A percentile compares a stretch with the other conserved stretches of the same genome.
These are phyloP conservation scores for Leccinellum albellum DNA, from an alignment of 768 basidiomycete species.

Conservation along the genomic window DNA sequence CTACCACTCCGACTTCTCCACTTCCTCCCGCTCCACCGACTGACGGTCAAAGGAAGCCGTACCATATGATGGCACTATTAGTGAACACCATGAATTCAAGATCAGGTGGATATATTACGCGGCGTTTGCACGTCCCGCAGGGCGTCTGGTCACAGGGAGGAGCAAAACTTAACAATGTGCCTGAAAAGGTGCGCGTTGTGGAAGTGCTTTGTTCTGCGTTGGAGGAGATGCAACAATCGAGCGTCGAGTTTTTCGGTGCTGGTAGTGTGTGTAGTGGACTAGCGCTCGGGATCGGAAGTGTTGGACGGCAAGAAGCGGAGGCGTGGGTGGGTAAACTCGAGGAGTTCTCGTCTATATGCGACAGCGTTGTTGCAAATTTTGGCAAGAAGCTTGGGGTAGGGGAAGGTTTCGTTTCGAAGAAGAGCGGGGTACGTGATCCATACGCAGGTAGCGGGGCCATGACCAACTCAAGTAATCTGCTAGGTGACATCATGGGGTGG, in stretches of 20 bases:
- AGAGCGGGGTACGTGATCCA: conserved; percentile 52
- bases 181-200: conserved; percentile 84
- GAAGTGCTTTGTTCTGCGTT: conserved; percentile 74
- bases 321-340: conserved; percentile 75
- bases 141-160: conserved; percentile 92
- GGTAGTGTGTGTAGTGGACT: conserved; percentile 75
- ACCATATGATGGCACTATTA: conserved; percentile 84
- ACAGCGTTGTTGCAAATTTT: conserved; percentile 74
- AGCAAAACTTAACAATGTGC: conserved; percentile 74
- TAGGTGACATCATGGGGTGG: conserved; percentile 66
- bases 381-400: conserved; percentile 87
- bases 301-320: conserved; percentile 75
- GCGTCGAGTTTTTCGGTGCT: conserved; percentile 72
- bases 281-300: conserved; percentile 70
- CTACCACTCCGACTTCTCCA: conserved; percentile 74
- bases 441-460: neutral
- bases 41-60: conserved; percentile 78
- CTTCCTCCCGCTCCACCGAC: conserved; percentile 68
- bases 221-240: conserved; percentile 71
- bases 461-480: conserved; percentile 8
- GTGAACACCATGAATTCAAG: conserved; percentile 72
- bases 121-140: conserved; percentile 79
- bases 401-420: conserved; percentile 82
- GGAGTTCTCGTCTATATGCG: conserved; percentile 75
- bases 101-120: conserved; percentile 86